These are phyloP conservation scores for Oehlia diaphana DNA, from an alignment of 192 early-diverging fungal genomes.

Conservation along the genomic window DNA sequence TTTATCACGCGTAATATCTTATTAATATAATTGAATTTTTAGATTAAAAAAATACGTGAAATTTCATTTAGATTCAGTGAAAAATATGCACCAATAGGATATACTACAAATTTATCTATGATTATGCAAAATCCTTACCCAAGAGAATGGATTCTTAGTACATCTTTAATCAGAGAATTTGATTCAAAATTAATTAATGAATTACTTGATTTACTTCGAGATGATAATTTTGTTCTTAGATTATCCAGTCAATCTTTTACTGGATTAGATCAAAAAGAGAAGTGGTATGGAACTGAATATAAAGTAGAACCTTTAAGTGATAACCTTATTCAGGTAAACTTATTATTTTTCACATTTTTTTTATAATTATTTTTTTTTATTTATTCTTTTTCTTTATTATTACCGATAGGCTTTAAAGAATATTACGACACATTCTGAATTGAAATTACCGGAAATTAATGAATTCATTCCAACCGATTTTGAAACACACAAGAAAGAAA, in stretches of 20 bases:
- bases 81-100: constrained; percentile 65
- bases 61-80: constrained; percentile 74
- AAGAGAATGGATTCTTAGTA: constrained; percentile 64
- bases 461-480: constrained; percentile 87
- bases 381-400: not conserved
- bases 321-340: constrained; percentile 49
- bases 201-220: constrained; percentile 42
- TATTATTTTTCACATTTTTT: not conserved
- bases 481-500: constrained; percentile 51
- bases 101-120: constrained; percentile 67
- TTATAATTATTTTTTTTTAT: not conserved
- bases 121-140: constrained; percentile 80
- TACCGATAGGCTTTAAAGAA: constrained; percentile 41
- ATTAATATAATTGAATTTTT: not conserved
- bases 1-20: not conserved
- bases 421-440: constrained; percentile 50
- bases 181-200: constrained; percentile 65
- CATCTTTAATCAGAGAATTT: constrained; percentile 63
- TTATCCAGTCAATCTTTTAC: constrained; percentile 1
- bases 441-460: constrained; percentile 73
- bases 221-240: not conserved
- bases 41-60: constrained; percentile 48
- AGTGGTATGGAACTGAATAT: constrained; percentile 86
- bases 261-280: constrained; percentile 55
- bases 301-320: constrained; percentile 58